Evolutionary conservation across 1,284 basidiomycete species (phyloP).

Genomic region (Ganoderma resinaceum): DNA sequence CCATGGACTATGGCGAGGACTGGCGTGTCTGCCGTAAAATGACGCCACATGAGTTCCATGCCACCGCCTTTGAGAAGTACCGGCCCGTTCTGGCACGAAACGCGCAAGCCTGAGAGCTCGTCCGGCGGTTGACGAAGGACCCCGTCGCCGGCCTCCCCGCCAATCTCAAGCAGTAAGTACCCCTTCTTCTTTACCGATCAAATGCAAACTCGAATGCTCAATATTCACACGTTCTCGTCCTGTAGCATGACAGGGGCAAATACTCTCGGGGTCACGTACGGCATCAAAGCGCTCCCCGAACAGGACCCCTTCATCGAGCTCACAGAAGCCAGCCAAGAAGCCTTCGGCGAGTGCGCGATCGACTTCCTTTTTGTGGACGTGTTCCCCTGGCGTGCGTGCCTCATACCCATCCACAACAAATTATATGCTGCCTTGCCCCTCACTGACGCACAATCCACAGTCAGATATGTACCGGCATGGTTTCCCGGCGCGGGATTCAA

Average conservation of each 20-base stretch:
- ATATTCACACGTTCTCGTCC: not conserved
- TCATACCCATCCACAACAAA: too few species aligned
- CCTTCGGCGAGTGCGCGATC: conserved; percentile 19
- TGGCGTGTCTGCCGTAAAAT: conserved; percentile 49
- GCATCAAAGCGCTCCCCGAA: conserved; percentile 34
- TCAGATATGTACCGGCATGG: conserved; percentile 44
- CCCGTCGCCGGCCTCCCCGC: conserved; percentile 24
- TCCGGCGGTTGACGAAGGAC: conserved; percentile 39
- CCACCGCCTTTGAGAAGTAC: conserved; percentile 22
- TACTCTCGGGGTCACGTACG: conserved; percentile 37
- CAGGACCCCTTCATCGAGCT: conserved; percentile 37
- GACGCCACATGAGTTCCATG: conserved; percentile 38
- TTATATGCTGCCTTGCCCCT: too few species aligned
- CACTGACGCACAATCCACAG: conserved; percentile 24
- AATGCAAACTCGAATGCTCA: too few species aligned
- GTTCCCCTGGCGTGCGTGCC: conserved; percentile 29
- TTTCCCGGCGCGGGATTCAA: conserved; percentile 46
- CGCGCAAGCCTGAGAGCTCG: conserved; percentile 39
- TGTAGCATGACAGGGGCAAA: conserved; percentile 33
- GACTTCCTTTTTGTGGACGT: conserved; percentile 33
- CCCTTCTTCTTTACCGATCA: too few species aligned
- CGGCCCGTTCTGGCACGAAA: conserved; percentile 33
- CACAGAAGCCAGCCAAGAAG: conserved; percentile 33
- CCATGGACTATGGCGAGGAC: conserved; percentile 46
- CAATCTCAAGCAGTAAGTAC: conserved; percentile 34